These are phyloP conservation scores for Leucogyrophana mollusca DNA, from an alignment of 768 basidiomycete species.

Conservation along the genomic window DNA sequence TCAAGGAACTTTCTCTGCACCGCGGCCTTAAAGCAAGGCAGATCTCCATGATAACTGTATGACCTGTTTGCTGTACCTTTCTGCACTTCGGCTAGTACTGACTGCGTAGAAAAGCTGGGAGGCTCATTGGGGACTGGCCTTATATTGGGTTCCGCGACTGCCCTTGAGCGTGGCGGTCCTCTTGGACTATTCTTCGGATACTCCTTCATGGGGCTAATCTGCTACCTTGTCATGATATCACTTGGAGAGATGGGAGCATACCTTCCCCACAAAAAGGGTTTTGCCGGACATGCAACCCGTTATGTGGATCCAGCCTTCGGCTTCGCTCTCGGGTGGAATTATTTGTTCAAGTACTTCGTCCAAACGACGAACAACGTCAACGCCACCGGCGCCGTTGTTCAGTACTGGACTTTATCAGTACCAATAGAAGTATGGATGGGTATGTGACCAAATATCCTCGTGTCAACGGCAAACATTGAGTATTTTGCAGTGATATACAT, in stretches of 20 bases:
- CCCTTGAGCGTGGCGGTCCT: slow-evolving; percentile 53
- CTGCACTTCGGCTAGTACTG: background rate
- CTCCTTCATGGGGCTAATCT: slow-evolving; percentile 51
- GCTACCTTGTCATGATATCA: slow-evolving; percentile 59
- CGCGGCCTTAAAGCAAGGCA: slow-evolving; percentile 51
- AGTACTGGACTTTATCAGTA: slow-evolving; percentile 45
- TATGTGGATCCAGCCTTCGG: slow-evolving; percentile 69
- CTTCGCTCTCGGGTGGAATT: slow-evolving; percentile 51
- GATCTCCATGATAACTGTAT: slow-evolving; percentile 55
- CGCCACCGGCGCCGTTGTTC: slow-evolving; percentile 53
- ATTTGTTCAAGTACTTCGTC: slow-evolving; percentile 60
- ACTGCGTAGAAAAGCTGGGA: slow-evolving; percentile 43
- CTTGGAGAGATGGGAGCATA: slow-evolving; percentile 38
- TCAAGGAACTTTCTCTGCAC: slow-evolving; percentile 38
- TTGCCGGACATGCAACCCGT: slow-evolving; percentile 57
- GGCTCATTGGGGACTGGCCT: slow-evolving; percentile 55
- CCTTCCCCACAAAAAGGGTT: slow-evolving; percentile 60
- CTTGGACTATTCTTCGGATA: slow-evolving; percentile 43
- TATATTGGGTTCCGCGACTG: slow-evolving; percentile 60
- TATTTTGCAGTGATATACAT: slow-evolving; percentile 52
- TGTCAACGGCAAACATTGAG: slow-evolving; percentile 2
- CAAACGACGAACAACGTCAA: slow-evolving; percentile 68
- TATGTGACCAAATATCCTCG: slow-evolving; percentile 22
- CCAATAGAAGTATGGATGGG: slow-evolving; percentile 58
- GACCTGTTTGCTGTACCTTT: slow-evolving; percentile 1